Evolutionary conservation across 1,284 basidiomycete genomes (phyloP).

Genomic region (Cystobasidium pallidum): DNA sequence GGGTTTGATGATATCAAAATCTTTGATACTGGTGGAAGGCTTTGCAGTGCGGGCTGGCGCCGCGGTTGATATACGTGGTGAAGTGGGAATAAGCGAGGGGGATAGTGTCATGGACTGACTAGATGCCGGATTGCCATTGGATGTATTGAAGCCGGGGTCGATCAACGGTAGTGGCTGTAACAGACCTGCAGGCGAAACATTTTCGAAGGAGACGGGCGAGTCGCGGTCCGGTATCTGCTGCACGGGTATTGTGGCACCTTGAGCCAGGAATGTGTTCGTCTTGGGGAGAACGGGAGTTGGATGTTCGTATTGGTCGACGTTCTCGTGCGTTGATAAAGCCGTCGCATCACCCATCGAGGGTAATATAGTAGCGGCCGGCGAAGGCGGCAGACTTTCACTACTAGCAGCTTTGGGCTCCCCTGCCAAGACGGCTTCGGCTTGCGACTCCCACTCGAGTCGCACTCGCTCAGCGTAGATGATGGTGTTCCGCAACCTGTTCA

Average conservation of each 20-base stretch:
- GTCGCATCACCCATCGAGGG: neutral
- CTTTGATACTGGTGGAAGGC: conserved; percentile 90
- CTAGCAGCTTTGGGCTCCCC: neutral
- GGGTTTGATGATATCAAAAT: conserved; percentile 99
- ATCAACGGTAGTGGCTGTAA: conserved; percentile 27
- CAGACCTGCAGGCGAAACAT: conserved; percentile 17
- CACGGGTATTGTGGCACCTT: neutral
- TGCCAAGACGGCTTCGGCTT: conserved; percentile 62
- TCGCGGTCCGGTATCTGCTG: neutral
- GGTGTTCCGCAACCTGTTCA: conserved; percentile 95
- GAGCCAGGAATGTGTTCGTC: conserved; percentile 5
- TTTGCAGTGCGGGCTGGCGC: conserved; percentile 11
- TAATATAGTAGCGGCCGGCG: conserved; percentile 22
- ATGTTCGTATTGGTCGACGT: conserved; percentile 4
- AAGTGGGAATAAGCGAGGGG: conserved; percentile 10
- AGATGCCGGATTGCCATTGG: neutral
- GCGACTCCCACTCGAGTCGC: conserved; percentile 94
- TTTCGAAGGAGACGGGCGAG: conserved; percentile 8
- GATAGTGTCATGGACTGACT: neutral
- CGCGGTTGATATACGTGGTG: conserved; percentile 14
- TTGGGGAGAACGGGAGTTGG: conserved; percentile 9
- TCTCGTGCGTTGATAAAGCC: no score
- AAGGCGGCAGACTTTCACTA: conserved; percentile 38
- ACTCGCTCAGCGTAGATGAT: conserved; percentile 97
- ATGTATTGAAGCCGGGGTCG: neutral